Evolutionary conservation across 73 alveolate species (phyloP).

Genomic region (Paraurostyla sp.): DNA sequence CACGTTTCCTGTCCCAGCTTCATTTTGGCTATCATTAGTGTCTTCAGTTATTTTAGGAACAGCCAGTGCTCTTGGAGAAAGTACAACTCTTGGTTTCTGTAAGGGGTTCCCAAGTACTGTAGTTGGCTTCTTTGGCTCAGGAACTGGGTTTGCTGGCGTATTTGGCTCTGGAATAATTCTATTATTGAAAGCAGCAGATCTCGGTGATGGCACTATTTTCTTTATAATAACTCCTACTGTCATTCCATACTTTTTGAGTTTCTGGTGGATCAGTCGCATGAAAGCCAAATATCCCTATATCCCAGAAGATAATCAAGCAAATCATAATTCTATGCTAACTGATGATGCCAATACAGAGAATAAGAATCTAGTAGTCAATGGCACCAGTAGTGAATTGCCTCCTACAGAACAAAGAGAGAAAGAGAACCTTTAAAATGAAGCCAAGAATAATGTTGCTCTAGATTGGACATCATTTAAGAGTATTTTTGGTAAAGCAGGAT

Average conservation of each 20-base stretch:
- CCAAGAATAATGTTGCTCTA: conserved; percentile 49
- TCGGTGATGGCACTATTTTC: conserved; percentile 74
- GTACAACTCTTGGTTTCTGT: conserved; percentile 66
- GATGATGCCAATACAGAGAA: neutral
- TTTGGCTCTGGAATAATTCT: conserved; percentile 87
- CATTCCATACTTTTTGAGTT: conserved; percentile 63
- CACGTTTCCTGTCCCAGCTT: conserved; percentile 25
- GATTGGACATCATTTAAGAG: conserved; percentile 48
- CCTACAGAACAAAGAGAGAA: too few relatives aligned
- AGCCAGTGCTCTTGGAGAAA: conserved; percentile 68
- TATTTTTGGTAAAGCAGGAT: conserved; percentile 70
- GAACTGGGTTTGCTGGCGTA: conserved; percentile 94
- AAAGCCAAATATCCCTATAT: conserved; percentile 38
- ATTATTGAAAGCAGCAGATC: conserved; percentile 66
- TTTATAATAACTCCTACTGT: conserved; percentile 63
- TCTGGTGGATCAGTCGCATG: conserved; percentile 44
- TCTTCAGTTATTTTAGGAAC: conserved; percentile 72
- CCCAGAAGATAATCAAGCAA: neutral
- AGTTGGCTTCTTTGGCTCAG: conserved; percentile 76
- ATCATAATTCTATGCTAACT: neutral
- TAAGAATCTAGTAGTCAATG: conserved; percentile 1
- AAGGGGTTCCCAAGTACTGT: conserved; percentile 77
- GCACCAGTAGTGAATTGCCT: conserved; percentile 9
- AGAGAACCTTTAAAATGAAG: conserved; percentile 26
- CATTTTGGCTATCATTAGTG: conserved; percentile 66